Conservation (phyloP, 2,329 filamentous ascomycete genomes). For the Arthrobotrys conoides region DNA sequence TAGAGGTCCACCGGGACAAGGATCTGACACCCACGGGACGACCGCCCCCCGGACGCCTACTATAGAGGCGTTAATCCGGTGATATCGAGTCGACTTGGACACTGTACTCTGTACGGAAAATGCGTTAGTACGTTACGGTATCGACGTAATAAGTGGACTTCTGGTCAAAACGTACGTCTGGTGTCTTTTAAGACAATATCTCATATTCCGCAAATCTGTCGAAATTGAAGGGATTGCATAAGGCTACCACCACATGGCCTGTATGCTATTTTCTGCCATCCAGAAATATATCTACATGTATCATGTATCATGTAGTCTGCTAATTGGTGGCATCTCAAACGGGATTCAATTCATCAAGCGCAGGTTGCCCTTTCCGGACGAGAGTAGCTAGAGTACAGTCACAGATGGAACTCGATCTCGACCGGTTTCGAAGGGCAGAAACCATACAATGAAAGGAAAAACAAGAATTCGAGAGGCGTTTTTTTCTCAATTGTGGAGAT, state of each 20-base stretch:
- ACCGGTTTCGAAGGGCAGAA: slow-evolving; percentile 18
- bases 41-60: slow-evolving; percentile 24
- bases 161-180: slow-evolving; percentile 21
- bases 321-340: slow-evolving; percentile 18
- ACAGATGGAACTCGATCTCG: slow-evolving; percentile 30
- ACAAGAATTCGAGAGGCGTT: slow-evolving; percentile 47
- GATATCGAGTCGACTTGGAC: slow-evolving; percentile 19
- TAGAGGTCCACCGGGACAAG: slow-evolving; percentile 7
- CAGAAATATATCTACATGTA: slow-evolving; percentile 12
- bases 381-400: neutral
- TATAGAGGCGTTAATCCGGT: slow-evolving; percentile 34
- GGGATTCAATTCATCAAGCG: slow-evolving; percentile 11
- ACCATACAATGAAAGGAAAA: slow-evolving; percentile 8
- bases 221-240: slow-evolving; percentile 43
- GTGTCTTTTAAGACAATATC: slow-evolving; percentile 42
- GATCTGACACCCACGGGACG: slow-evolving; percentile 8
- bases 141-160: slow-evolving; percentile 55
- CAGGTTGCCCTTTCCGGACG: slow-evolving; percentile 5
- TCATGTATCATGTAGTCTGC: slow-evolving; percentile 1
- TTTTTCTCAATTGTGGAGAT: slow-evolving; percentile 44
- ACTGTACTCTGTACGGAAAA: slow-evolving; percentile 1
- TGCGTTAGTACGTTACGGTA: slow-evolving; percentile 19
- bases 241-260: slow-evolving; percentile 14
- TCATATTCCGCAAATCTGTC: slow-evolving; percentile 57
- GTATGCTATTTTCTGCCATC: slow-evolving; percentile 38